Base-by-base conservation (phyloP, 805 yeast species). In the Saccharomycopsis javanensis region DNA sequence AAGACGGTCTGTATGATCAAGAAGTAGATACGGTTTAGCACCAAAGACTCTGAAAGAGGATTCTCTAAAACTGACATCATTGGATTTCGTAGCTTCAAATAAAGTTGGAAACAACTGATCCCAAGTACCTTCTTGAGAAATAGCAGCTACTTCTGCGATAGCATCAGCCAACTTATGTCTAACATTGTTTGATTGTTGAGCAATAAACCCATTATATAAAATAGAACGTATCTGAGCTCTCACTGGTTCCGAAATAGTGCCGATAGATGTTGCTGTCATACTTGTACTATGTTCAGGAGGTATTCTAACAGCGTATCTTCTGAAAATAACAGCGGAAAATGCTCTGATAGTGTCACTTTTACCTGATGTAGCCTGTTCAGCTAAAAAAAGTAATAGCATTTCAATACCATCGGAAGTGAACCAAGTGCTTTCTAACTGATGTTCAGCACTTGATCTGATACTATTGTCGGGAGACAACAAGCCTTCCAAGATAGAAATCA, bases 151-250 rank as follows among this genome's bases (percentile, higher is more conserved):
- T 71, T 91, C 98, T 0, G 97, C 88, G 52, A 94, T 85, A 7
- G 96, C 96, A 74, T 94, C 99, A 1, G 97, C 84, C 53, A 94
- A 74, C 67, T 92, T 94, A 70, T 92, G 97, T 68, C 97, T 83
- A 33, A 89, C 89, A 61, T 80, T 81, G 60, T 81, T 81, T n/a
- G 86, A 73, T 67, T 85, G 88, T 59, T 77, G 83, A 10, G 81
- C 68, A 10, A 80, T 68, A 65, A 92, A 88, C 15, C 97, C 98
- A 58, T 78, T 78, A 62, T 91, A 75, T 38, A 92, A 77, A 23
- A 81, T 75, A 16, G 73, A 64, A 62, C 95, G 81, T 54, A 92
- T 81, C 65, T 85, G 86, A 38, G 66, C 69, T 59, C 81, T 76
- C 2, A 83, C 85, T 5, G 75, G 78, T 33, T 77, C 78, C 54